These are phyloP conservation scores for Trichophyton benhamiae DNA, from an alignment of 2,329 filamentous ascomycete species.

Conservation along the genomic window DNA sequence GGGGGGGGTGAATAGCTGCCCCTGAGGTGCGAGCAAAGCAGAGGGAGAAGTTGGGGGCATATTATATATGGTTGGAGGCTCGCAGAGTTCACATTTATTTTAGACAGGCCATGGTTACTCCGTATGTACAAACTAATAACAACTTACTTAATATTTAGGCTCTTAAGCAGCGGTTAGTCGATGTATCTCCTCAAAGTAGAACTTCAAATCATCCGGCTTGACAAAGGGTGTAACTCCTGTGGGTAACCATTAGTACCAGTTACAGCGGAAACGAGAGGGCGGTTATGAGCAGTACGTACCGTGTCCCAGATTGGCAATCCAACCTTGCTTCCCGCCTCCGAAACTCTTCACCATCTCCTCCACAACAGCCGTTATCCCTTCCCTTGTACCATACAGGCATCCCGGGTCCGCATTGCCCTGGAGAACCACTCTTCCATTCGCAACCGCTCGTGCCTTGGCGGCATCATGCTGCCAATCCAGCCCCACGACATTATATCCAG, in stretches of 20 bases:
- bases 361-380: constrained; percentile 69
- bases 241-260: constrained; percentile 7
- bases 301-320: constrained; percentile 95
- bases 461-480: constrained; percentile 93
- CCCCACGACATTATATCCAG: constrained; percentile 87
- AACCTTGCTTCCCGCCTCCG: constrained; percentile 68
- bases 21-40: no score
- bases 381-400: constrained; percentile 71
- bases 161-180: constrained; percentile 30
- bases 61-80: background rate
- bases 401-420: constrained; percentile 96
- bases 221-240: constrained; percentile 86
- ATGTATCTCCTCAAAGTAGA: constrained; percentile 89
- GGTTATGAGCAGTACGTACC: constrained; percentile 44
- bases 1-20: no score
- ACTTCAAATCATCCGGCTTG: constrained; percentile 81
- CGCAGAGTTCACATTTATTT: no score
- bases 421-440: constrained; percentile 65
- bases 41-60: no score
- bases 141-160: background rate
- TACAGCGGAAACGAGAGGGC: background rate
- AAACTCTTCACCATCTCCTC: constrained; percentile 83
- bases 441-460: constrained; percentile 66
- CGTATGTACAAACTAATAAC: no score
- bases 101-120: no score